Evolutionary conservation across 192 early-diverging fungal species (phyloP).

Genomic region (Rhizoclosmatium globosum): DNA sequence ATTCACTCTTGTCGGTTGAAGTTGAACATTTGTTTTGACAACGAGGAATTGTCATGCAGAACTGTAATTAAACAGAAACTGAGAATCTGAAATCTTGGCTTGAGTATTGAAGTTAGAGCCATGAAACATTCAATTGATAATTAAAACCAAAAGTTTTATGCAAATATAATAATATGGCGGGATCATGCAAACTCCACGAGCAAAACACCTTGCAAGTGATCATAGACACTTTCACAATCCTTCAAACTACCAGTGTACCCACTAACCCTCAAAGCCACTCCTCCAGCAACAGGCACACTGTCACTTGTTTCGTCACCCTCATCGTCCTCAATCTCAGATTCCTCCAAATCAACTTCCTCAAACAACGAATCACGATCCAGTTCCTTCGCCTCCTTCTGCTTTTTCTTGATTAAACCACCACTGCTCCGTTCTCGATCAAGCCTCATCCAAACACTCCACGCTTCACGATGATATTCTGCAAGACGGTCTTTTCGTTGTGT

Average conservation of each 20-base stretch:
- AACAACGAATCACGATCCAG: background rate
- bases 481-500: conserved; percentile 23
- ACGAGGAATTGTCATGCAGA: too few relatives aligned
- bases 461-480: conserved; percentile 25
- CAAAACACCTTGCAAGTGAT: background rate
- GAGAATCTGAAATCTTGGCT: too few relatives aligned
- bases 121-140: too few relatives aligned
- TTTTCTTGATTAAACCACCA: background rate
- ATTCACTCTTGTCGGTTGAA: too few relatives aligned
- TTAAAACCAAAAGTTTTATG: too few relatives aligned
- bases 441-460: conserved; percentile 26
- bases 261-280: conserved; percentile 26
- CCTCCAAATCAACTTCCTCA: conserved; percentile 28
- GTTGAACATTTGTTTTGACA: too few relatives aligned
- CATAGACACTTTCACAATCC: conserved; percentile 30
- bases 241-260: conserved; percentile 31
- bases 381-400: background rate
- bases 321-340: too few relatives aligned
- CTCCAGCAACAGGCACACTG: conserved; percentile 19
- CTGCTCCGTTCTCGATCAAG: background rate
- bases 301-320: background rate
- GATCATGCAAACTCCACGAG: background rate
- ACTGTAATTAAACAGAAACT: too few relatives aligned
- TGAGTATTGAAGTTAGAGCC: too few relatives aligned
- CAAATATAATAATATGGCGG: too few relatives aligned